Evolutionary conservation across 176 grass and related monocot genomes (phyloP), one percentile per base, ranked within the genome.

Genomic region (Puya raimondii): DNA sequence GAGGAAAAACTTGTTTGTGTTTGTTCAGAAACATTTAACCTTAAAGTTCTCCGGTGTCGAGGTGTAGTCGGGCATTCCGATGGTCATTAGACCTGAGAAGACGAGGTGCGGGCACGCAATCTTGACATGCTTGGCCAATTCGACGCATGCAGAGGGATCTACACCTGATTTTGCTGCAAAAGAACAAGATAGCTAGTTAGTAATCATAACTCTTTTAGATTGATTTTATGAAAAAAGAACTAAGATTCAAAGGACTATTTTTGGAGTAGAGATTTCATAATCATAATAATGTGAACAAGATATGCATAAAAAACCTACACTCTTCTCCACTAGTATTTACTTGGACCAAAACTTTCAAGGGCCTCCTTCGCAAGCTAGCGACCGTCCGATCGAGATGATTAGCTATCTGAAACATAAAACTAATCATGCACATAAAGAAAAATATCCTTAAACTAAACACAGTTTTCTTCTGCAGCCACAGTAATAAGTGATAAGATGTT

Each of bases 291-390:
- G 11, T 57, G 17, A 57, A 57, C 51, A 12, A 53, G 53, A 42
- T 22, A 57, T 49, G 11, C 16, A 51, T 33, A 72, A 3, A 69
- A 70, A 47, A 83, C 93, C 87, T 70, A 92, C 93, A 97, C 78
- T 92, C 86, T 92, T 97, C 93, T 77, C 86, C 93, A 74, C 93
- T 97, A 13, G 93, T 97, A 80, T 97, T 97, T 63, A 97, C 89
- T 92, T 97, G 89, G 33, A 97, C 84, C 64, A 97, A 52, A 53
- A 97, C 79, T 72, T 97, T 90, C 68, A 97, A 74, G 79, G 89
- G 86, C 10, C 84, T 73, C 73, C 89, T 88, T 77, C 93, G 86
- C 76, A 92, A 75, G 47, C 74, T 89, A 74, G 53, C 68, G 58
- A 97, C 93, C 68, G 81, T 79, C 64, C 76, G 87, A 74, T 97